Evolutionary conservation across 306 rosid species (phyloP), one percentile per base, ranked within the genome.

Genomic region (Albizia julibrissin): DNA sequence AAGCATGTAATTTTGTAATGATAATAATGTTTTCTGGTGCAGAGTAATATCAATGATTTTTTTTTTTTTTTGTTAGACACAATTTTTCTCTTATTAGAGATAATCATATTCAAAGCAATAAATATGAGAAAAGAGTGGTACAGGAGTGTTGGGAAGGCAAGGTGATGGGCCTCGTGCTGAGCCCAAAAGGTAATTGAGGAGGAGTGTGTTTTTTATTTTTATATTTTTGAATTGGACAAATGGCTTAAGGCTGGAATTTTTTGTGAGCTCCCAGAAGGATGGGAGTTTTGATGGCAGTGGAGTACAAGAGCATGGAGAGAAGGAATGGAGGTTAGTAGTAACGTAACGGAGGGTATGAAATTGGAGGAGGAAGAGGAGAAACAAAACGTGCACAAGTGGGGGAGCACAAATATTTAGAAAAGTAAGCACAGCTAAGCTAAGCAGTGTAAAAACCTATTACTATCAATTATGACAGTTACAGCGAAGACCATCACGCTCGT

Each of bases 381-480:
- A 72, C 40, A 46, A 29, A 44, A 24, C 3, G 39, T 71, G 58
- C 59, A 70, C 26, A 15, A 44, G 76, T 12, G 58, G 39, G 54
- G 75, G 75, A 71, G 18, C 50, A 46, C 5, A 26, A 13, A 44
- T 34, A 27, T 6, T 8, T 26, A 34, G 21, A 15, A 72, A 72
- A 72, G 42, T 16, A 9, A 27, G 1, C 13, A 26, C 39, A 71
- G 13, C 39, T 13, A 43, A 24, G 22, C 26, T 21, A 47, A 46
- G 50, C 4, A 2, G 58, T 52, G 62, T 3, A 14, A 18, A 47
- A 58, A 47, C 62, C 21, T 29, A 47, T 72, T 1, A 3, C 18
- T 47, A 47, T 27, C 44, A 79, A 26, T 59, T 72, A 70, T 84
- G 87, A 80, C 69, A 74, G 3, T 10, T 43, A 70, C 75, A 70